phyloP scores from a whole-genome alignment of 1,139 yeast genomes.

The Casaregolazyma suthepensis region DNA sequence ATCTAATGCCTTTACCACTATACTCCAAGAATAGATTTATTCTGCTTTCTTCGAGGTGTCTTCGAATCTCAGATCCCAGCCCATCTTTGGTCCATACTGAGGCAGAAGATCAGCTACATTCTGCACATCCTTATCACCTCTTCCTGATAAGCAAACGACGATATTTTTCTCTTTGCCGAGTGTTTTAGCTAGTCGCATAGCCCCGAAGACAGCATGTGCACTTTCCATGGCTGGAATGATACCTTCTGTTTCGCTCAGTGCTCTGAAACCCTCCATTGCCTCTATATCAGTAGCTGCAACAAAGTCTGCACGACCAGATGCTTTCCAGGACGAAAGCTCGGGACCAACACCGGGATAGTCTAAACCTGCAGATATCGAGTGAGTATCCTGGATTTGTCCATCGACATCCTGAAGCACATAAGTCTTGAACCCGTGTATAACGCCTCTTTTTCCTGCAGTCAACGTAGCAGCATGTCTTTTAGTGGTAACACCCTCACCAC shows the following conservation, averaged over 20 bases:
- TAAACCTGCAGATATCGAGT: constrained; percentile 95
- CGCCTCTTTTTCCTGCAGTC: constrained; percentile 92
- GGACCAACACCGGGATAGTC: constrained; percentile 99
- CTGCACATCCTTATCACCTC: constrained; percentile 99
- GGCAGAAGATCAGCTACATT: constrained; percentile 95
- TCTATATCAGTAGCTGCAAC: constrained; percentile 90
- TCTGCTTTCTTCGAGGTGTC: not conserved
- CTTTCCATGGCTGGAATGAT: constrained; percentile 98
- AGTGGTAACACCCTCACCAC: constrained; percentile 93
- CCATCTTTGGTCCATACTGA: constrained; percentile 77
- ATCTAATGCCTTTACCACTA: not conserved
- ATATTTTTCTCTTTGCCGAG: constrained; percentile 74
- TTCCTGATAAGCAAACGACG: constrained; percentile 87
- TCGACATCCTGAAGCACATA: constrained; percentile 83
- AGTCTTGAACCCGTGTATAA: constrained; percentile 95
- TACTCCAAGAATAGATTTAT: not conserved
- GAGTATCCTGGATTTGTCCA: constrained; percentile 97
- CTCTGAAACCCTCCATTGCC: constrained; percentile 84
- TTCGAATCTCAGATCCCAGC: constrained; percentile 91
- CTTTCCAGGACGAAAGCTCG: constrained; percentile 93
- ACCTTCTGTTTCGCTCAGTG: constrained; percentile 90
- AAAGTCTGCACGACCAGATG: constrained; percentile 85
- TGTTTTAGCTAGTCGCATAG: constrained; percentile 78
- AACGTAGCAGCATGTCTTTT: constrained; percentile 87
- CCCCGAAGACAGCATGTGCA: constrained; percentile 93